Base-by-base conservation (phyloP, 108 stramenopile species). In the Skeletonema costatum region DNA sequence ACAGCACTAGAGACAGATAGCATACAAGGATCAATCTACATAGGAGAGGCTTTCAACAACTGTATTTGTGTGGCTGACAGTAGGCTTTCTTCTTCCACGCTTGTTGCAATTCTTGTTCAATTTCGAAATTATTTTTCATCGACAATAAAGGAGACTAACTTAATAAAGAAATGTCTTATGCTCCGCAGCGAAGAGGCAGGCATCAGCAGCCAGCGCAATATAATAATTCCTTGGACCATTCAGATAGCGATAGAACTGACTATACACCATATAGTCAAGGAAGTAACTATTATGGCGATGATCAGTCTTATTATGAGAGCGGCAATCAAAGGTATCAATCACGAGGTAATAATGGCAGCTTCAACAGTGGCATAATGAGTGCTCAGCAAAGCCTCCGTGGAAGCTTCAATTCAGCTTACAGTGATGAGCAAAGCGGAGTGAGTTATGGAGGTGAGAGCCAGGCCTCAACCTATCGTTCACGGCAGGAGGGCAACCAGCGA, bases 391-490 rank as follows among this genome's bases (percentile, higher is more conserved):
- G 17, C 53, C 16, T 21, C 11, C 39, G 39, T 1, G 48, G 48
- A 9, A 56, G 21, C n/a, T 25, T 9, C 25, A 9, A 25, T 56
- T 56, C 53, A 56, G 8, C 25, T 56, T 56, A 7, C n/a, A 25
- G 53, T 25, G 53, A 56, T 56, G 4, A 6, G 7, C 25, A 56
- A 9, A 56, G 53, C 53, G 25, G 29, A 2, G 25, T 29, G 53
- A 56, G 53, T 8, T 56, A 56, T 56, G 53, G 53, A n/a, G 48
- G 48, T 50, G 48, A 50, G 48, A 50, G 48, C 17, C 48, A 50
- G 25, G 53, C 53, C 5, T 56, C 53, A 25, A 7, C 19, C 9
- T 25, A 56, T 25, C 7, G 2, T 10, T 56, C 21, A 25, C 53
- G 9, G 9, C 53, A 51, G 17, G 19, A 51, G 17, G 19, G 50